Base-by-base conservation (phyloP, 1,284 basidiomycete species). In the Fomitopsis pinicola region DNA sequence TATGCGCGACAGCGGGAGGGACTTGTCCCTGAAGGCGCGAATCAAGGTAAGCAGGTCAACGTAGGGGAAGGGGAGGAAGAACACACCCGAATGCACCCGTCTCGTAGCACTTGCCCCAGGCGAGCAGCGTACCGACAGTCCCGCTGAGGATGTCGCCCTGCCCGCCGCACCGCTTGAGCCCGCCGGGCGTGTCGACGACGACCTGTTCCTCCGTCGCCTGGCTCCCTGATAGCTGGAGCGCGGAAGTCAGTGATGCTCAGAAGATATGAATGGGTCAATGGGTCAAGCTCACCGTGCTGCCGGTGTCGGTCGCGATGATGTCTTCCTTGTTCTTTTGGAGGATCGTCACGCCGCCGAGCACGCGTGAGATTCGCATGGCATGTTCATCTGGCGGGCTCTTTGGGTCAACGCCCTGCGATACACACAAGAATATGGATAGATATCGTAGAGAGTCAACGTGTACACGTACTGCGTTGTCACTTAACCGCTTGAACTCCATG, bases 61-160 rank as follows among this genome's bases (percentile, higher is more conserved):
- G 53, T 53, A 30, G 10, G 57, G n/a, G 22, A 5, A n/a, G 7
- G 6, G 10, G 12, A 15, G 5, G 1, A 38, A 19, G 15, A 38
- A 14, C 81, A 64, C 63, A 88, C 85, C 87, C 88, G 68, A 89
- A 95, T 1, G 82, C 82, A 7, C 92, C 92, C 45, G 87, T 84
- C 68, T 94, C 91, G 73, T 92, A 98, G 69, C 92, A 94, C 73
- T 91, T 91, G 2, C 91, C 94, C 96, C 97, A 99, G 1, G 95
- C 95, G 63, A 98, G 80, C 72, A 97, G 87, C 0, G 94, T 87
- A 0, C 95, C 96, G 7, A 95, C 88, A 42, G 84, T 83, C 5
- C 97, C 97, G 66, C 89, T 91, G 58, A 99, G 75, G 53, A 99
- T 88, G 75, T 99, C 97, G 0, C 97, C 97, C 73, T 98, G 97